These are phyloP conservation scores for Psilocybe mexicana DNA, from an alignment of 1,284 basidiomycete species.

Conservation along the genomic window DNA sequence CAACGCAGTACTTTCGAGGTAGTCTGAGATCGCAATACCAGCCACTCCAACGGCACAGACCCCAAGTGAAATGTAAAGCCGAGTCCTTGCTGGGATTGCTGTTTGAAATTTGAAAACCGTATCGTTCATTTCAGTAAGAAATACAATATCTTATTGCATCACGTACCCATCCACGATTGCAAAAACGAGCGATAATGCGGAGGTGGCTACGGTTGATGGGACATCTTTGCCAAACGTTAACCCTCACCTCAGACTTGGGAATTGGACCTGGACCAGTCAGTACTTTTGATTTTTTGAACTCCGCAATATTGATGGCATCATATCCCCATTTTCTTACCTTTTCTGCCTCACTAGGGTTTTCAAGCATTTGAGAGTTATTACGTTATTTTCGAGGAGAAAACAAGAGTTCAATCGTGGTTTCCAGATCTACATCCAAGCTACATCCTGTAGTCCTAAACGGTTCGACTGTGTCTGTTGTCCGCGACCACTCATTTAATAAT, in stretches of 20 bases:
- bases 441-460: too few species aligned
- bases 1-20: constrained; percentile 49
- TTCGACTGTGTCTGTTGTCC: too few species aligned
- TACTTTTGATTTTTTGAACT: too few species aligned
- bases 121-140: constrained; percentile 3
- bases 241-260: too few species aligned
- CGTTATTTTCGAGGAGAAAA: too few species aligned
- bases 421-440: too few species aligned
- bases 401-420: too few species aligned
- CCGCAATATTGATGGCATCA: too few species aligned
- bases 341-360: too few species aligned
- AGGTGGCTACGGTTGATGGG: background rate
- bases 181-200: constrained; percentile 15
- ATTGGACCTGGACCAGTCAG: background rate
- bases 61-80: constrained; percentile 58
- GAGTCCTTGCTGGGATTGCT: constrained; percentile 63
- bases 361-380: too few species aligned
- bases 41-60: constrained; percentile 51
- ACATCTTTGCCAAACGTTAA: background rate
- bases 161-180: constrained; percentile 11
- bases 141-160: background rate
- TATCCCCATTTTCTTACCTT: too few species aligned
- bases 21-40: constrained; percentile 57
- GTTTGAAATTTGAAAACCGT: background rate
- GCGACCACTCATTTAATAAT: background rate